Evolutionary conservation across 2,329 filamentous ascomycete genomes (phyloP).

Genomic region (Cladosporium sphaerospermum): DNA sequence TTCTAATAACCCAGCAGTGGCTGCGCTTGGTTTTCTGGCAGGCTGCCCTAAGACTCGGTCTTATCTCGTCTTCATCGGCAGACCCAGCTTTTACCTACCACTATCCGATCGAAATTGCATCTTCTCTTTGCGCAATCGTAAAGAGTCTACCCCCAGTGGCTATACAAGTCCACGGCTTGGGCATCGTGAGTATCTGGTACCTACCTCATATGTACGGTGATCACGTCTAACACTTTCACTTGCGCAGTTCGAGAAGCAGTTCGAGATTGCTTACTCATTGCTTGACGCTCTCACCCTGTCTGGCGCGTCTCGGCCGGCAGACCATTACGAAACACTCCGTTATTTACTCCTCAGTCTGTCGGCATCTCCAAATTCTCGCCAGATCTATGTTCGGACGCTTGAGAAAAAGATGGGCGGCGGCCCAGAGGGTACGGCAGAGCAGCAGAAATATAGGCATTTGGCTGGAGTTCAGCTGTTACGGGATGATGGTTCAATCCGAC

Average conservation of each 20-base stretch:
- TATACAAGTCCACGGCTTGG: conserved; percentile 15
- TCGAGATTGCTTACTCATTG: conserved; percentile 17
- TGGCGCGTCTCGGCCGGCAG: background rate
- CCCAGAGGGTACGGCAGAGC: conserved; percentile 3
- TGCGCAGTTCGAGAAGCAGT: conserved; percentile 16
- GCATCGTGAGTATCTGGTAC: background rate
- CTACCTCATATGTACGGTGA: background rate
- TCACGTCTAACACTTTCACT: background rate
- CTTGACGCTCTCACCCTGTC: conserved; percentile 15
- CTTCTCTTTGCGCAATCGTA: conserved; percentile 13
- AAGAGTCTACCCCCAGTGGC: conserved; percentile 14
- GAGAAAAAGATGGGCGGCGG: conserved; percentile 16
- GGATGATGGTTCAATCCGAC: conserved; percentile 9
- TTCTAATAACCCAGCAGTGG: conserved; percentile 18
- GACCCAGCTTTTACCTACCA: conserved; percentile 15
- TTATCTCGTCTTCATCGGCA: conserved; percentile 13
- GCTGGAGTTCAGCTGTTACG: conserved; percentile 13
- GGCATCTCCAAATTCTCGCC: conserved; percentile 14
- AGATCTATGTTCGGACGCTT: conserved; percentile 17
- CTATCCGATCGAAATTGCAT: conserved; percentile 15
- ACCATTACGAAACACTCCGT: conserved; percentile 15
- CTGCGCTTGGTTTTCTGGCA: conserved; percentile 18
- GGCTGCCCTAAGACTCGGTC: conserved; percentile 13
- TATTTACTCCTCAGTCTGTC: conserved; percentile 13
- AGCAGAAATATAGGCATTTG: conserved; percentile 14